Evolutionary conservation across 2,329 filamentous ascomycete species (phyloP).

Genomic region (Piedraia hortae): DNA sequence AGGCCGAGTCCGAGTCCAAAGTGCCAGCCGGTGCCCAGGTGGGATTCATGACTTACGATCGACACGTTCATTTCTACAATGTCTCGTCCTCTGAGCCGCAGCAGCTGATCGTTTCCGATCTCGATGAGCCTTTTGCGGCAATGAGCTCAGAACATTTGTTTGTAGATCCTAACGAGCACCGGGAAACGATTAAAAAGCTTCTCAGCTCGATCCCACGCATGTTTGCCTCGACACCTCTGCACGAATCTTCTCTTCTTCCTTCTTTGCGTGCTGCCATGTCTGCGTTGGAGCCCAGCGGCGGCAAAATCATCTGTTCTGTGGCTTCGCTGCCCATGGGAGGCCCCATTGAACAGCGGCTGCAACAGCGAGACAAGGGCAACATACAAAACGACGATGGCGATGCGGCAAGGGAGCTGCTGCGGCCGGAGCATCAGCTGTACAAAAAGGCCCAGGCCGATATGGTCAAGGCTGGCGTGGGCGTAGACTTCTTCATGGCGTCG

Average conservation of each 20-base stretch:
- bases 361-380: slow-evolving; percentile 69
- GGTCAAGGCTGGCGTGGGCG: slow-evolving; percentile 60
- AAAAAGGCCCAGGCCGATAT: slow-evolving; percentile 67
- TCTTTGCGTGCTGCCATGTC: slow-evolving; percentile 58
- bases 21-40: slow-evolving; percentile 63
- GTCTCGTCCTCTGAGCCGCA: slow-evolving; percentile 68
- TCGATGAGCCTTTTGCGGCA: slow-evolving; percentile 88
- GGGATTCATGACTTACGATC: slow-evolving; percentile 87
- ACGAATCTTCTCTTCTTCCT: slow-evolving; percentile 67
- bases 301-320: slow-evolving; percentile 72
- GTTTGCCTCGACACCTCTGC: slow-evolving; percentile 68
- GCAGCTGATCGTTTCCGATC: slow-evolving; percentile 95
- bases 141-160: slow-evolving; percentile 63
- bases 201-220: slow-evolving; percentile 57
- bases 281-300: slow-evolving; percentile 65
- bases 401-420: slow-evolving; percentile 71
- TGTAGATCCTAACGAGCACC: slow-evolving; percentile 78
- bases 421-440: slow-evolving; percentile 71
- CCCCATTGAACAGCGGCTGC: slow-evolving; percentile 39
- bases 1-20: slow-evolving; percentile 21
- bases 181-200: slow-evolving; percentile 65
- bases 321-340: slow-evolving; percentile 78
- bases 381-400: slow-evolving; percentile 68
- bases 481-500: slow-evolving; percentile 84
- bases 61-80: slow-evolving; percentile 95